phyloP scores from a whole-genome alignment of 371 early-diverging fungal species.

The Mucor indicus region DNA sequence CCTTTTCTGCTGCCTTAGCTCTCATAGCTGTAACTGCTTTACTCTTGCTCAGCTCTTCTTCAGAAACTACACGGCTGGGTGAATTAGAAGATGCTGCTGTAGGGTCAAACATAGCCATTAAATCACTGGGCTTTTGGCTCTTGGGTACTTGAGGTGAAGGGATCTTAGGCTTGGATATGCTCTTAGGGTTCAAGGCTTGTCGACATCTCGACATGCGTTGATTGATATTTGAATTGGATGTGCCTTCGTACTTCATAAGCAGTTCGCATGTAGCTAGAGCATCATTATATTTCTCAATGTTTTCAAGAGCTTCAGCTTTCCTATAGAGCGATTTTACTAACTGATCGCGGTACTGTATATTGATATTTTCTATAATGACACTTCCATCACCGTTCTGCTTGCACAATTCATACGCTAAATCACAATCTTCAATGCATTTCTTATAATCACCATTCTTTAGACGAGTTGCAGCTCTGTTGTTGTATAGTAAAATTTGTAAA shows the following conservation, averaged over 20 bases:
- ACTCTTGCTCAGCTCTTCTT: conserved; percentile 33
- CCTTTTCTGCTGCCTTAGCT: conserved; percentile 64
- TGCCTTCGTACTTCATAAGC: conserved; percentile 44
- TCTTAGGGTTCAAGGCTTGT: conserved; percentile 21
- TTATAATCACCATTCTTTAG: conserved; percentile 84
- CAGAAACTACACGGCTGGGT: not conserved
- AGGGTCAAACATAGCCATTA: conserved; percentile 16
- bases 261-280: conserved; percentile 70
- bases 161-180: conserved; percentile 7
- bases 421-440: conserved; percentile 66
- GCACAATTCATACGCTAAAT: conserved; percentile 41
- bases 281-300: conserved; percentile 74
- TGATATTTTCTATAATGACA: conserved; percentile 33
- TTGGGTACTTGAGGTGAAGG: not conserved
- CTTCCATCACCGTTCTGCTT: conserved; percentile 24
- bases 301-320: conserved; percentile 79
- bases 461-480: conserved; percentile 84
- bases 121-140: not conserved
- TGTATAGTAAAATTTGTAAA: conserved; percentile 63
- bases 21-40: conserved; percentile 70
- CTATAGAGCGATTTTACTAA: conserved; percentile 30
- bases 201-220: conserved; percentile 35
- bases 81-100: not conserved
- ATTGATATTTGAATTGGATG: conserved; percentile 50
- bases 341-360: conserved; percentile 29